A percentile compares a stretch with the other conserved stretches of the same genome.
Conservation (phyloP, 176 grass and related monocot species). For the Stipa capillata region DNA sequence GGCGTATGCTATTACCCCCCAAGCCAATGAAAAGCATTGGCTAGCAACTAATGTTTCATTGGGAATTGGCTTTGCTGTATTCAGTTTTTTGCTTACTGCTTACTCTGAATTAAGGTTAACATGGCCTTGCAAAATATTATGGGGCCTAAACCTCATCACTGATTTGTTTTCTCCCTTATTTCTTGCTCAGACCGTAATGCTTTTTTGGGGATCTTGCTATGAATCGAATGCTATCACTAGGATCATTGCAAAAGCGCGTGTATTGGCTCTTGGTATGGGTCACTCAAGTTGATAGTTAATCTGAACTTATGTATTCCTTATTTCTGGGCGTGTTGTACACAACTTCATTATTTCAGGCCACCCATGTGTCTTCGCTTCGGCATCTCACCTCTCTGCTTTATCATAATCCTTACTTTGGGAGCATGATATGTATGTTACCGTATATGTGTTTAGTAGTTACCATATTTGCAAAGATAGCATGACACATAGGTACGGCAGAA, state of each 20-base stretch:
- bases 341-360: background rate
- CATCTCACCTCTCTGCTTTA: background rate
- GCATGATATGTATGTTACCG: background rate
- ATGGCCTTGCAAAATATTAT: background rate
- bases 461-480: background rate
- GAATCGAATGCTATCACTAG: conserved; percentile 97
- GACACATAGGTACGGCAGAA: background rate
- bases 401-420: background rate
- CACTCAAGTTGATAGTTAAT: background rate
- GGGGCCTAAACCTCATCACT: background rate
- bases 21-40: conserved; percentile 88
- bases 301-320: background rate
- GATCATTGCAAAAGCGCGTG: conserved; percentile 96
- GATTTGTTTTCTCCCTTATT: background rate
- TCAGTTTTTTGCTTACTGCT: conserved; percentile 50
- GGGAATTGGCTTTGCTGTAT: conserved; percentile 91
- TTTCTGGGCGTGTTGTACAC: background rate
- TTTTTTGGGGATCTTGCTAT: conserved; percentile 30
- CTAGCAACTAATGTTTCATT: conserved; percentile 93
- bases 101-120: background rate
- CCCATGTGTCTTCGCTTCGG: background rate
- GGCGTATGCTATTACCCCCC: conserved; percentile 93
- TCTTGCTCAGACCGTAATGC: background rate
- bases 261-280: conserved; percentile 91
- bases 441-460: too few species aligned